Conservation (phyloP, 2,329 filamentous ascomycete genomes). For the Geosmithia flava region DNA sequence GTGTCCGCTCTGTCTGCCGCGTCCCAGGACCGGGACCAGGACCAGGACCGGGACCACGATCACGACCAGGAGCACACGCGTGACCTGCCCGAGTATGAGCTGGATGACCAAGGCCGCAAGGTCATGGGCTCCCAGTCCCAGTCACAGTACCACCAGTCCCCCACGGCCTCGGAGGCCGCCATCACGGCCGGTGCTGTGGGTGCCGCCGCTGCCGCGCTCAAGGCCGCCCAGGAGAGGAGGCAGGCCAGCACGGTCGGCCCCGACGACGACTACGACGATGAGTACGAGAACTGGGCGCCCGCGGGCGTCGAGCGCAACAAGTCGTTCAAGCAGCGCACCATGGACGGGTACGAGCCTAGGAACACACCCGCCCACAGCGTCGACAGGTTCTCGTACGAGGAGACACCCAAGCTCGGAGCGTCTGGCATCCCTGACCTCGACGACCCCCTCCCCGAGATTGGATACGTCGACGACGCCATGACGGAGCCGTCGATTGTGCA, state of each 20-base stretch:
- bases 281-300: slow-evolving; percentile 24
- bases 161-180: slow-evolving; percentile 43
- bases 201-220: slow-evolving; percentile 37
- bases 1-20: slow-evolving; percentile 12
- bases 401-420: slow-evolving; percentile 46
- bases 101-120: slow-evolving; percentile 46
- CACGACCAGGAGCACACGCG: slow-evolving; percentile 23
- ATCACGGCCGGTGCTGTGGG: slow-evolving; percentile 45
- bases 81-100: slow-evolving; percentile 42
- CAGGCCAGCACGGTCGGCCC: slow-evolving; percentile 11
- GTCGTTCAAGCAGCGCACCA: slow-evolving; percentile 54
- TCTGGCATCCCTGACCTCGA: slow-evolving; percentile 57
- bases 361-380: slow-evolving; percentile 46
- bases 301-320: slow-evolving; percentile 46
- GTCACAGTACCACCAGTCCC: slow-evolving; percentile 25
- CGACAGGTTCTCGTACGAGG: slow-evolving; percentile 41
- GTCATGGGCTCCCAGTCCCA: slow-evolving; percentile 28
- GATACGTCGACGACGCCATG: slow-evolving; percentile 56
- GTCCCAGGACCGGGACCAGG: slow-evolving; percentile 23
- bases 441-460: slow-evolving; percentile 67
- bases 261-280: slow-evolving; percentile 12
- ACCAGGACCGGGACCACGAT: slow-evolving; percentile 9
- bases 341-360: slow-evolving; percentile 40
- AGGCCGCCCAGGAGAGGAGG: slow-evolving; percentile 34
- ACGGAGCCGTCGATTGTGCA: slow-evolving; percentile 72